phyloP scores from a whole-genome alignment of 1,284 basidiomycete species.

The Cryptococcus amylolentus region DNA sequence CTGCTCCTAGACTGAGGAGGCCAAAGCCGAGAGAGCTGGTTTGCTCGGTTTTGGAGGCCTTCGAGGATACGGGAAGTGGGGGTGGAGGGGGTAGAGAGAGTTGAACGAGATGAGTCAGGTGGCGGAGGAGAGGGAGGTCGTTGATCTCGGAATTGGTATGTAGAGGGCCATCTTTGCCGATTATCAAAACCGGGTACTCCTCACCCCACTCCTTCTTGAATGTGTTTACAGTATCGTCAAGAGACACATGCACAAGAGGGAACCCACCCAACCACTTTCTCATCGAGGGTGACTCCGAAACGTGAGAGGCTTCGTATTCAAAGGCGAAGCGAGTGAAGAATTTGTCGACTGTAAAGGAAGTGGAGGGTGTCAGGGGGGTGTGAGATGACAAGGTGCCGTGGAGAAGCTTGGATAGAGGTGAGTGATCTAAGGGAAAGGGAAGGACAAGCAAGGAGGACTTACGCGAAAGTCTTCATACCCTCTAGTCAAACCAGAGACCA shows the following conservation, averaged over 20 bases:
- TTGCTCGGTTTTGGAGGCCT: neutral
- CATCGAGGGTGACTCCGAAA: constrained; percentile 14
- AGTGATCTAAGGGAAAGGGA: neutral
- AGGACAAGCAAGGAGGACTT: constrained; percentile 7
- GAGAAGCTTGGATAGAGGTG: constrained; percentile 22
- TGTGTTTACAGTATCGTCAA: neutral
- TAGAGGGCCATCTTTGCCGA: constrained; percentile 24
- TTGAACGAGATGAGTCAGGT: constrained; percentile 17
- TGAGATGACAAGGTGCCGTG: constrained; percentile 26
- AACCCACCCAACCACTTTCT: constrained; percentile 27
- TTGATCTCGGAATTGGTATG: neutral
- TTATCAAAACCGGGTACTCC: neutral
- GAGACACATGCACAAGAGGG: neutral
- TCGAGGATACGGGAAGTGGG: neutral
- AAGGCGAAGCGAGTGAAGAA: constrained; percentile 44
- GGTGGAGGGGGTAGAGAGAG: constrained; percentile 15
- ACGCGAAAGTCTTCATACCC: constrained; percentile 45
- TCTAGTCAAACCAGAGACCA: constrained; percentile 28
- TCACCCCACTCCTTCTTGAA: neutral
- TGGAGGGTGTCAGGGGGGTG: constrained; percentile 14
- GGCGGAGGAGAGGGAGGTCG: constrained; percentile 21
- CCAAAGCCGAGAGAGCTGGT: constrained; percentile 23
- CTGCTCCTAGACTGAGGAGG: constrained; percentile 14
- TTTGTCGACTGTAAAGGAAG: constrained; percentile 29
- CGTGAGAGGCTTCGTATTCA: constrained; percentile 26